phyloP scores from a whole-genome alignment of 129 eudicot genomes.

The Apium graveolens region DNA sequence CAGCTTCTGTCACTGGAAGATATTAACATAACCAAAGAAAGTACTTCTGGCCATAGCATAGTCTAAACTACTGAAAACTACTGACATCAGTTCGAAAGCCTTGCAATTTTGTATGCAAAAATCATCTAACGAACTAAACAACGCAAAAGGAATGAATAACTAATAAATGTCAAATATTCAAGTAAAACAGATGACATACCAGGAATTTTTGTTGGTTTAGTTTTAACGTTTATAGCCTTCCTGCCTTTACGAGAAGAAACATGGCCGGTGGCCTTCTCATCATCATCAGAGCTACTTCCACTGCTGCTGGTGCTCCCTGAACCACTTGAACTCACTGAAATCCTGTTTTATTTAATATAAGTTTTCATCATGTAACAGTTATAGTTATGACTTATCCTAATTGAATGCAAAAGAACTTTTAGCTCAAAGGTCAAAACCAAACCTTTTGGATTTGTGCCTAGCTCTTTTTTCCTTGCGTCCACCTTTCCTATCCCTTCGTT shows the following conservation, averaged over 20 bases:
- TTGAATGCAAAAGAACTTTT: not conserved
- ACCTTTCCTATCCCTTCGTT: conserved; percentile 26
- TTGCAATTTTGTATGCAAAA: not conserved
- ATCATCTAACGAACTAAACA: not conserved
- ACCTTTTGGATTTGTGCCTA: conserved; percentile 49
- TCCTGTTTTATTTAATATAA: conserved; percentile 23
- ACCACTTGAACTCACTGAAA: conserved; percentile 60
- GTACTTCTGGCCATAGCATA: not conserved
- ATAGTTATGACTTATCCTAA: not conserved
- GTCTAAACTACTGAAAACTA: not conserved
- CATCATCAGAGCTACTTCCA: conserved; percentile 64
- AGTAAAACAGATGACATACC: conserved; percentile 22
- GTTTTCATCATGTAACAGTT: conserved; percentile 1
- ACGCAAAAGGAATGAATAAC: not conserved
- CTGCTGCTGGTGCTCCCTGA: conserved; percentile 42
- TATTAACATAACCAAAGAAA: conserved; percentile 10
- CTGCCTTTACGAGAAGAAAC: conserved; percentile 24
- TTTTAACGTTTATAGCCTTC: conserved; percentile 10
- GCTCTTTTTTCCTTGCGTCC: conserved; percentile 28
- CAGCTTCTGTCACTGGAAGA: conserved; percentile 19
- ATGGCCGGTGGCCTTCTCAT: conserved; percentile 33
- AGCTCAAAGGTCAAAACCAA: not conserved
- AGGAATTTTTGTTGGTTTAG: conserved; percentile 23
- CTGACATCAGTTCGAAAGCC: not conserved
- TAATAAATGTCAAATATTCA: not conserved